phyloP scores from a whole-genome alignment of 257 asterid genomes.

The Lantana camara region DNA sequence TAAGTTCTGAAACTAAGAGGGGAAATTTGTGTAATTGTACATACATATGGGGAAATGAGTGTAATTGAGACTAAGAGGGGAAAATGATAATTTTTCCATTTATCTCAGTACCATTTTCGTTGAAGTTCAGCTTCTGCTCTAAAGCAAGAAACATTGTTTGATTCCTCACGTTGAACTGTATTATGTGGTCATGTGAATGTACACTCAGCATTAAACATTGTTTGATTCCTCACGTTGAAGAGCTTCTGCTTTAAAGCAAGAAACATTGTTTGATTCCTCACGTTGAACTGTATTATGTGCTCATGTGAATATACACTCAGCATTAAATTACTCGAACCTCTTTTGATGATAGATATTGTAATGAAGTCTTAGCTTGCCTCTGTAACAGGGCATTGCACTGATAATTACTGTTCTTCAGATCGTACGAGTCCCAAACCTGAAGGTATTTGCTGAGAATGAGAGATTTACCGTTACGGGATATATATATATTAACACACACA shows the following conservation, averaged over 20 bases:
- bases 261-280: background rate
- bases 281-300: background rate
- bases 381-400: conserved; percentile 67
- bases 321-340: background rate
- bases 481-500: too few species aligned
- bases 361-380: background rate
- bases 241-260: background rate
- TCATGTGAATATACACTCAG: background rate
- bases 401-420: conserved; percentile 78
- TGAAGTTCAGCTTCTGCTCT: background rate
- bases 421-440: conserved; percentile 68
- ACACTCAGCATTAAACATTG: background rate
- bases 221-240: too few species aligned
- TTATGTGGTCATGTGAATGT: background rate
- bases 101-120: too few species aligned
- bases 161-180: background rate
- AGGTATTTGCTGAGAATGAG: conserved; percentile 38
- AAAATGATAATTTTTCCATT: background rate
- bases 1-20: too few species aligned
- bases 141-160: background rate
- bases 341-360: background rate
- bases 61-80: background rate
- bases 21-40: too few species aligned
- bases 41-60: background rate
- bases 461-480: too few species aligned